Percentiles rank a stretch among this genome's conserved stretches.
These are phyloP conservation scores for Penicillium sumatraense DNA, from an alignment of 2,329 filamentous ascomycete species.

Conservation along the genomic window DNA sequence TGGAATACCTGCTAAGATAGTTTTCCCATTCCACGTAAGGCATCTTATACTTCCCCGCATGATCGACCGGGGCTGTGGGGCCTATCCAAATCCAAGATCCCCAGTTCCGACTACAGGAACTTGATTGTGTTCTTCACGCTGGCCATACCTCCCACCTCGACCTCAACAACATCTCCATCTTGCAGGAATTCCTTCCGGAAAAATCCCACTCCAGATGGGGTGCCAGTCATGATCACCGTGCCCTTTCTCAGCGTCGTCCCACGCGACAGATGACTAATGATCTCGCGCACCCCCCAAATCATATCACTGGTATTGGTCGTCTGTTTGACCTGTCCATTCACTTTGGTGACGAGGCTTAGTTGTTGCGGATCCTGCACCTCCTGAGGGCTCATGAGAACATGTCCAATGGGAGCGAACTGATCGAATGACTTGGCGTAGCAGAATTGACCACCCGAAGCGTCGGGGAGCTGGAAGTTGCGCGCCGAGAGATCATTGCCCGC, in stretches of 20 bases:
- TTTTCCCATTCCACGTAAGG: no score
- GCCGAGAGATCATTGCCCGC: constrained; percentile 31
- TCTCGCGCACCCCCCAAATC: constrained; percentile 49
- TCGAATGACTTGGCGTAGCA: constrained; percentile 52
- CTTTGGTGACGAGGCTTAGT: constrained; percentile 33
- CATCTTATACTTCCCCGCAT: no score
- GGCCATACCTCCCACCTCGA: constrained; percentile 8
- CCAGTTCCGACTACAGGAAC: no score
- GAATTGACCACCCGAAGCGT: constrained; percentile 32
- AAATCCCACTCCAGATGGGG: constrained; percentile 46
- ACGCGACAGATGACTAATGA: constrained; percentile 50
- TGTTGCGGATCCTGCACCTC: constrained; percentile 12
- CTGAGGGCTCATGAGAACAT: constrained; percentile 38
- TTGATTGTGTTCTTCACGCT: constrained; percentile 10
- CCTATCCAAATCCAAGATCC: no score
- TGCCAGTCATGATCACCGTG: constrained; percentile 57
- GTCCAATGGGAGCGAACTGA: constrained; percentile 50
- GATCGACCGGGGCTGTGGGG: no score
- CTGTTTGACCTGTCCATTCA: constrained; percentile 52
- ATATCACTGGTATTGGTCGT: constrained; percentile 50
- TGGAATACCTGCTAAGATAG: no score
- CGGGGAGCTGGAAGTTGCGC: constrained; percentile 31
- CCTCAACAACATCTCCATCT: constrained; percentile 35
- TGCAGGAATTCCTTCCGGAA: constrained; percentile 39
- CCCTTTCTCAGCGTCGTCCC: constrained; percentile 51